Evolutionary conservation across 768 basidiomycete species (phyloP).

Genomic region (Phaeotremella fagi): DNA sequence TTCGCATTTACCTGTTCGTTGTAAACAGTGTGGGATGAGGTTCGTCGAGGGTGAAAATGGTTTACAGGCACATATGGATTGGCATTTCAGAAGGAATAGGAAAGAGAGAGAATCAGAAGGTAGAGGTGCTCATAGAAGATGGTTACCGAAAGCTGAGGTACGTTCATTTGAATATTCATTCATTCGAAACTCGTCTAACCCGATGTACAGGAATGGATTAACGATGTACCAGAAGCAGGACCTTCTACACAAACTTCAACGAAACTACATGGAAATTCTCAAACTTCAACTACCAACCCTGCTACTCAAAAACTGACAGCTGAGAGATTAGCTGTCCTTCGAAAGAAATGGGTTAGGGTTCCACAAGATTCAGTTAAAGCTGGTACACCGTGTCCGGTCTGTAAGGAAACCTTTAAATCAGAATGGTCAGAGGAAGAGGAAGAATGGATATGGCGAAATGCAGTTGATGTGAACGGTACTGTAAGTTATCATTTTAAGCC

Average conservation of each 20-base stretch:
- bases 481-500: constrained; percentile 53
- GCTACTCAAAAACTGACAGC: constrained; percentile 50
- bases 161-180: constrained; percentile 36
- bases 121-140: constrained; percentile 81
- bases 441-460: constrained; percentile 97
- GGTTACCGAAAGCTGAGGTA: constrained; percentile 81
- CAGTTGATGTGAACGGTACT: constrained; percentile 73
- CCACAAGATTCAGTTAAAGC: constrained; percentile 71
- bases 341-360: constrained; percentile 67
- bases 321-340: constrained; percentile 67
- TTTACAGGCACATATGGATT: constrained; percentile 85
- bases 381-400: constrained; percentile 85
- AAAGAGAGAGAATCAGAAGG: constrained; percentile 56
- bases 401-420: constrained; percentile 85
- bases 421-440: constrained; percentile 94
- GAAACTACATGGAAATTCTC: not conserved
- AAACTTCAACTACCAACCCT: not conserved
- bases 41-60: constrained; percentile 74
- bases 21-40: constrained; percentile 88
- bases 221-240: constrained; percentile 52
- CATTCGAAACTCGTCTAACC: not conserved
- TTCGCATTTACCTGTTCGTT: constrained; percentile 67
- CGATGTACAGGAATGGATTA: constrained; percentile 73
- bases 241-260: constrained; percentile 34
- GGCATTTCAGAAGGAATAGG: constrained; percentile 89